Evolutionary conservation across 2,329 filamentous ascomycete species (phyloP), one percentile per base, ranked within the genome.

Genomic region (Pestalotiopsis sp.): DNA sequence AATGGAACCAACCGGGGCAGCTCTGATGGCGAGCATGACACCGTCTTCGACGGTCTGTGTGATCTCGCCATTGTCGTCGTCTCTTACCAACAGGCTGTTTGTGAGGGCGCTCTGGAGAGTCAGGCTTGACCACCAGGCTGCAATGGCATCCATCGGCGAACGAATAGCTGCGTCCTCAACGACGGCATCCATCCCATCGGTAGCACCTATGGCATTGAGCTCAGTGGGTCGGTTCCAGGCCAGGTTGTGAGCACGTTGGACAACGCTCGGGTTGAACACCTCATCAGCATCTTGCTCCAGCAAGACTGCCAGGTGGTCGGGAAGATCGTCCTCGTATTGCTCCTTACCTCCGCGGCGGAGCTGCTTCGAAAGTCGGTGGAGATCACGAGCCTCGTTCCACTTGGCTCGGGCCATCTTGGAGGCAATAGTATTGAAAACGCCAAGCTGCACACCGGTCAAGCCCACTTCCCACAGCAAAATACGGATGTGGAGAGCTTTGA

Each of bases 401-500:
- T 91, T 91, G 69, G 89, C 88, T 68, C 90, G 86, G 25, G 94
- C 93, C 69, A 97, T 80, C 75, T 90, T 91, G 39, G 91, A 88
- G 36, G 93, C 94, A 69, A 95, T 81, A 20, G 89, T 83, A 72
- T 95, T 91, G 69, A 92, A 88, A 64, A 89, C 81, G 27, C 85
- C 86, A 72, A 90, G 88, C 71, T 91, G 87, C 64, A 92, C 87
- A 7, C 88, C 89, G 38, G 87, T 85, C 71, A 91, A 88, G 49
- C 91, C 90, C 9, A 90, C 77, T 73, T 94, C 91, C 93, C 93
- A 97, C 52, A 97, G 86, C 41, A 98, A 86, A 59, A 98, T 89
- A n/a, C 94, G 92, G 70, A 97, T 92, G 77, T 98, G 95, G 49
- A 98, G 84, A 1, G 95, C 93, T 80, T 97, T 97, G 68, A 97